phyloP scores from a whole-genome alignment of 2,329 filamentous ascomycete species.

The Fusarium mangiferae region DNA sequence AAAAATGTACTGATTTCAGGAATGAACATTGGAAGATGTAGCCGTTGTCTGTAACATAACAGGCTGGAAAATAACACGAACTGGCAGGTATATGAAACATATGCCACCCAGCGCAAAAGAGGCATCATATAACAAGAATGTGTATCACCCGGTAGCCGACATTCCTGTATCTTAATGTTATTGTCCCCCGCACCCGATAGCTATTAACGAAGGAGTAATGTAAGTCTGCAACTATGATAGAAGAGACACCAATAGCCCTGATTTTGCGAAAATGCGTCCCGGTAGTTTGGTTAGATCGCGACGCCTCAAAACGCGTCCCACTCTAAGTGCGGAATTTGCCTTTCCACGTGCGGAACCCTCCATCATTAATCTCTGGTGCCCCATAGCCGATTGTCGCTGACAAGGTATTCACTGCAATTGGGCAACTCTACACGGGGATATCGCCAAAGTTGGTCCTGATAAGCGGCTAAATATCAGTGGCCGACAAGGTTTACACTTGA shows the following conservation, averaged over 20 bases:
- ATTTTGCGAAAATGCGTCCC: background rate
- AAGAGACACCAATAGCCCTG: background rate
- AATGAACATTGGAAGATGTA: no score
- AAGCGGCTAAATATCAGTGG: background rate
- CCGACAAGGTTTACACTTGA: background rate
- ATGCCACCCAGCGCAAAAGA: no score
- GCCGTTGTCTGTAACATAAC: background rate
- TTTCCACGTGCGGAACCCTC: background rate
- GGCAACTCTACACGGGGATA: background rate
- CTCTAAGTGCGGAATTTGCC: background rate
- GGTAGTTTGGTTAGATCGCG: background rate
- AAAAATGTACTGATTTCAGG: no score
- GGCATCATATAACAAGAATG: background rate
- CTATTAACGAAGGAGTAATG: background rate
- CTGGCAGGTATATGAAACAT: background rate
- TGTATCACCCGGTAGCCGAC: background rate
- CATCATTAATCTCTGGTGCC: background rate
- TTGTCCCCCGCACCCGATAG: background rate
- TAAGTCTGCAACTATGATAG: background rate
- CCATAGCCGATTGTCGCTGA: background rate
- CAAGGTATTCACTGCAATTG: background rate
- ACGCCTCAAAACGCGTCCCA: background rate
- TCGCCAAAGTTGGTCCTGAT: background rate
- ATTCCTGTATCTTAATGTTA: background rate
- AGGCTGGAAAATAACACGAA: background rate